Base-by-base conservation (phyloP, 176 grass and related monocot species). In the Echinochloa phyllopogon region DNA sequence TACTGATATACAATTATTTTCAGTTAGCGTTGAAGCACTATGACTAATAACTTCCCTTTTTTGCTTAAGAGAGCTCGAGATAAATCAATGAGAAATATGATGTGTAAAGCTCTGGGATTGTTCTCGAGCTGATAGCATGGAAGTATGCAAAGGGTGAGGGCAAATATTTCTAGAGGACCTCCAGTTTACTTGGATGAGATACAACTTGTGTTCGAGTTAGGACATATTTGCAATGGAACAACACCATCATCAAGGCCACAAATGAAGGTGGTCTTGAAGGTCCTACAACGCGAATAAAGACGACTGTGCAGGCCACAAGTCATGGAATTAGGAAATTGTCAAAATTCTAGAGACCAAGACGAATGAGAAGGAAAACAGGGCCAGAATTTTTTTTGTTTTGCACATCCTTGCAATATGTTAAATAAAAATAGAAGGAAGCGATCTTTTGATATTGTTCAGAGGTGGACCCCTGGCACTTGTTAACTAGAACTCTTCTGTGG, bases 71-170 rank as follows among this genome's bases (percentile, higher is more conserved):
- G 42, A 44, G 6, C 42, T 44, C 23, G 4, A 77, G 67, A 75
- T 89, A 89, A 15, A 78, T 91, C 55, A 78, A 79, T 25, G 71
- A 91, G 69, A 94, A 94, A 80, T 62, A 82, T 50, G 80, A 94
- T 27, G 89, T 91, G 0, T 94, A 81, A 18, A 89, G 92, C 59
- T 94, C 91, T 40, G 92, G 92, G 27, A 84, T 94, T 5, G 80
- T 94, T 77, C 83, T 94, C 8, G 82, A 91, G 64, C 69, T 94
- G 37, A 64, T 52, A 33, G 89, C 86, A 0, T 75, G 86, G 21
- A 89, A 78, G 69, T 24, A n/a, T 63, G 80, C 84, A 10, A 87
- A 57, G 21, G 89, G 84, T 39, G 92, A 76, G 42, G 55, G 20
- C 51, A 72, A 25, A 16, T 57, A 14, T 82, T 12, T 25, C 73